Percentiles rank a stretch among this genome's conserved stretches.
These are phyloP conservation scores for Eragrostis curvula DNA, from an alignment of 176 grass and related monocot species.

Conservation along the genomic window DNA sequence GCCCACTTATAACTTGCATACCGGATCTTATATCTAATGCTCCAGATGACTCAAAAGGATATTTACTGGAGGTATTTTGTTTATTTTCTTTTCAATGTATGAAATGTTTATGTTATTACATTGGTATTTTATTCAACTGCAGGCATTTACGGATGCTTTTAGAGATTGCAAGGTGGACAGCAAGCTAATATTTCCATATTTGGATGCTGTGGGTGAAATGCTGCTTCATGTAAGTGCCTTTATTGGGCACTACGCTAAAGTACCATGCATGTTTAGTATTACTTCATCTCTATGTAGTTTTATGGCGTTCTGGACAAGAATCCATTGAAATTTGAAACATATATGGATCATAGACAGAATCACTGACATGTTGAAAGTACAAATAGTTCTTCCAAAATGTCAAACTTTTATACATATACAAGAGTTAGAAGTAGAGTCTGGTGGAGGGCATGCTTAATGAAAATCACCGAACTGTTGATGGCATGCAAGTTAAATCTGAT, in stretches of 20 bases:
- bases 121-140: slow-evolving; percentile 47
- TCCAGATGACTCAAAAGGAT: slow-evolving; percentile 51
- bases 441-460: background rate
- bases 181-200: slow-evolving; percentile 69
- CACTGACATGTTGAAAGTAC: background rate
- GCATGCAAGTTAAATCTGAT: slow-evolving; percentile 7
- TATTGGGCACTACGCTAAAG: slow-evolving; percentile 26
- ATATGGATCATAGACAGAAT: slow-evolving; percentile 15
- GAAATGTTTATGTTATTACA: slow-evolving; percentile 28
- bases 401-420: background rate
- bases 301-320: background rate
- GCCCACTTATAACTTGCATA: slow-evolving; percentile 52
- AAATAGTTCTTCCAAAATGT: slow-evolving; percentile 1
- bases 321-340: background rate
- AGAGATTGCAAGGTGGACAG: slow-evolving; percentile 69
- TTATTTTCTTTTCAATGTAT: slow-evolving; percentile 28
- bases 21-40: slow-evolving; percentile 60
- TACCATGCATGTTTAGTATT: slow-evolving; percentile 18
- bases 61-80: slow-evolving; percentile 60
- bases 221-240: slow-evolving; percentile 61
- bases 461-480: slow-evolving; percentile 6
- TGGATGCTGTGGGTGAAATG: slow-evolving; percentile 60
- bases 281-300: background rate
- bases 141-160: slow-evolving; percentile 77
- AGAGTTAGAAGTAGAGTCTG: background rate